Evolutionary conservation across 805 yeast genomes (phyloP).

Genomic region (Saccharomycopsis synnaedendra): DNA sequence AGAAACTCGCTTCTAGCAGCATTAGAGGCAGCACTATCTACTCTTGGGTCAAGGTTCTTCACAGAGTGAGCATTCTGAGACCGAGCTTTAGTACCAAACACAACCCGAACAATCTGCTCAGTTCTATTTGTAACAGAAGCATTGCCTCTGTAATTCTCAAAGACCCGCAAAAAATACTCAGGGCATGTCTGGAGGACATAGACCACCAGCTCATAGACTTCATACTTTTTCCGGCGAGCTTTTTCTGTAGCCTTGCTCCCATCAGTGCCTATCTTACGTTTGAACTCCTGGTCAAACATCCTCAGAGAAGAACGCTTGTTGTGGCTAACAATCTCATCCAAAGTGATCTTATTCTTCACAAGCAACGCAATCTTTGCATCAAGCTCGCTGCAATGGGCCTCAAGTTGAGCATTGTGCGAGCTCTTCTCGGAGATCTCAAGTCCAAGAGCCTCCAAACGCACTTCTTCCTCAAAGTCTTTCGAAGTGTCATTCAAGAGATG

Average conservation of each 20-base stretch:
- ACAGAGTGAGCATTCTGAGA: background rate
- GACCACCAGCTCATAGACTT: conserved; percentile 65
- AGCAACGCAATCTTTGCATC: conserved; percentile 70
- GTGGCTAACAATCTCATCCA: conserved; percentile 52
- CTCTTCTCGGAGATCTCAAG: conserved; percentile 62
- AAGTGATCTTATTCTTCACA: conserved; percentile 66
- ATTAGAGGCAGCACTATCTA: conserved; percentile 18
- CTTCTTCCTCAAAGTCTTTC: conserved; percentile 67
- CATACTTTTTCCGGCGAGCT: conserved; percentile 37
- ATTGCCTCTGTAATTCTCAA: conserved; percentile 19
- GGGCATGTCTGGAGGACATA: conserved; percentile 81
- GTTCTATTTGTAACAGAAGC: background rate
- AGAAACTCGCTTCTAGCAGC: conserved; percentile 61
- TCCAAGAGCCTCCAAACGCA: conserved; percentile 52
- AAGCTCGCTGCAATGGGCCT: conserved; percentile 61
- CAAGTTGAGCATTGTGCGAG: conserved; percentile 56
- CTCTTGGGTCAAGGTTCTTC: too few relatives aligned
- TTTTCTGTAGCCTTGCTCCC: conserved; percentile 19
- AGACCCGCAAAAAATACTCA: conserved; percentile 38
- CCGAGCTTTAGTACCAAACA: background rate
- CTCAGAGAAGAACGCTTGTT: conserved; percentile 15
- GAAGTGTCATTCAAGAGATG: conserved; percentile 64
- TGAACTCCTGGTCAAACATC: conserved; percentile 8
- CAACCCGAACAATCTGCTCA: too few relatives aligned
- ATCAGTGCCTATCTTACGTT: conserved; percentile 14